Evolutionary conservation across 371 early-diverging fungal genomes (phyloP), one percentile per base, ranked within the genome.

Genomic region (Mortierella sp.): DNA sequence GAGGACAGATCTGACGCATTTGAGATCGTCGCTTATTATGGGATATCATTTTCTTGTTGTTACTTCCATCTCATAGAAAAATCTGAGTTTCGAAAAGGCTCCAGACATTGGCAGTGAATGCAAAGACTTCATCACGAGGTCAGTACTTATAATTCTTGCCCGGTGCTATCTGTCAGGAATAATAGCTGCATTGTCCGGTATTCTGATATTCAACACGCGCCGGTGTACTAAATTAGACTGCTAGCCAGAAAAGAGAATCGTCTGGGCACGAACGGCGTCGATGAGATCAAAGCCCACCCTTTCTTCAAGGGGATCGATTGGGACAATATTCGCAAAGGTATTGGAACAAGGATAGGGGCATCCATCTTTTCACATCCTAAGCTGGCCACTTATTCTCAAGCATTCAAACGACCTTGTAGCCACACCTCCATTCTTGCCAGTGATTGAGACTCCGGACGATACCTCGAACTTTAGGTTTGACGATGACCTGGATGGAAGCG

Each of bases 261-360:
- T 24, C 75, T 96, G n/a, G 96, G 94, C 8, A 78, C 73, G 43
- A 85, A 86, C 56, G 90, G 89, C 0, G 79, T 87, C 2, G 80
- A 88, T 0, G 94, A 95, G 46, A 92, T 97, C 43, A 89, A 91
- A 73, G 67, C 78, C 0, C 97, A 98, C 79, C 81, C 90, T 4
- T 98, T 94, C 84, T 98, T 98, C 64, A 76, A 82, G 34, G 90
- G 87, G 17, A 84, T 95, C n/a, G 83, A 93, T 46, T 96, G 93
- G 92, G 78, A 84, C 8, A 76, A 72, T 0, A 79, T 93, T 11
- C 86, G 86, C 14, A 72, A 80, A 42, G 57, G 85, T 83, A 79
- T 51, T 2, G 79, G 31, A n/a, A 19, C 23, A 19, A 24, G 27
- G 19, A 54, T 7, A 34, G 26, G n/a, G n/a, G n/a, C n/a, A n/a